These are phyloP conservation scores for Letharia columbiana DNA, from an alignment of 495 filamentous ascomycete genomes.

Conservation along the genomic window DNA sequence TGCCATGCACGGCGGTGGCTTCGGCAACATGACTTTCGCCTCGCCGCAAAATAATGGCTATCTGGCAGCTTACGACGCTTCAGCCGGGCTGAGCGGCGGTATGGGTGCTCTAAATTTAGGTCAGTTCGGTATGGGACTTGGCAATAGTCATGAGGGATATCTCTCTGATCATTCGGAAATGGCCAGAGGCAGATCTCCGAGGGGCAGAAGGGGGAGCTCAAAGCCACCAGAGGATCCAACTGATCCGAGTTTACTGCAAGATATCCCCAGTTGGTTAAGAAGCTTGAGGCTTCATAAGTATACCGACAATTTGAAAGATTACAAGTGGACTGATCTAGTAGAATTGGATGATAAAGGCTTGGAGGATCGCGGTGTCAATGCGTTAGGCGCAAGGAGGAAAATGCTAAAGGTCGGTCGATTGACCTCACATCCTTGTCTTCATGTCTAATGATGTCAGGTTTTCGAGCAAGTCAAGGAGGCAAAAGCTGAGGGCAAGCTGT, in stretches of 20 bases:
- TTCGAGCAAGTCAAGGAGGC: constrained; percentile 92
- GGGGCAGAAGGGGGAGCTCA: constrained; percentile 86
- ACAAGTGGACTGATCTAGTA: constrained; percentile 91
- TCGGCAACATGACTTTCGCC: constrained; percentile 64
- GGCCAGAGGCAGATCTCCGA: constrained; percentile 79
- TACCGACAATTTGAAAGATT: constrained; percentile 93
- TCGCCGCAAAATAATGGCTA: constrained; percentile 95
- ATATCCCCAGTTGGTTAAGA: constrained; percentile 93
- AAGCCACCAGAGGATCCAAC: constrained; percentile 98
- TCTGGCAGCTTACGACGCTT: constrained; percentile 74
- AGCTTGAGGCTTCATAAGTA: constrained; percentile 96
- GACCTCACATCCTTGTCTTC: background rate
- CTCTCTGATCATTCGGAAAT: constrained; percentile 91
- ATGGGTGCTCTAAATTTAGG: constrained; percentile 62
- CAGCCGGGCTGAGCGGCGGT: constrained; percentile 65
- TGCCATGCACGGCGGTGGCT: constrained; percentile 61
- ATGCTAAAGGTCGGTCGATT: constrained; percentile 75
- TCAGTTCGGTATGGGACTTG: constrained; percentile 56
- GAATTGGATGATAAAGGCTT: constrained; percentile 89
- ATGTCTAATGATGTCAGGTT: constrained; percentile 43
- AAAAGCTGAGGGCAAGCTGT: constrained; percentile 59
- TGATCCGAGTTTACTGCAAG: constrained; percentile 80
- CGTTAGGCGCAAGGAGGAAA: constrained; percentile 88
- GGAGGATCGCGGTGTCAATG: constrained; percentile 90
- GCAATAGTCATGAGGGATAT: constrained; percentile 70